Base-by-base conservation (phyloP, 805 yeast genomes). In the Cyberlindnera euphorbiae region DNA sequence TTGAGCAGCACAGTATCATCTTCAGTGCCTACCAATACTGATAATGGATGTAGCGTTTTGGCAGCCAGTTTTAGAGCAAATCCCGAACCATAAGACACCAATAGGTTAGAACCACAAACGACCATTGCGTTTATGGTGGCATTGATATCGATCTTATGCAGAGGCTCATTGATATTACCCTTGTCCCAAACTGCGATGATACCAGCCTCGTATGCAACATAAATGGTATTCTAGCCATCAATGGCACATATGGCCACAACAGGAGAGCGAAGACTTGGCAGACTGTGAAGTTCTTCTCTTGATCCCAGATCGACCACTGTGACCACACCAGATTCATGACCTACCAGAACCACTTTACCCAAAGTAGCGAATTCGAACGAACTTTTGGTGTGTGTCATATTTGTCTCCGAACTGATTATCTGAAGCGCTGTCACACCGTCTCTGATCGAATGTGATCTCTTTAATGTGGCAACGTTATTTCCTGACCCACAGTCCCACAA, bases 401-500 rank as follows among this genome's bases (percentile, higher is more conserved):
- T 16, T 2, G 34, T 15, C 2, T 25, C 29, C 1, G 30, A 29
- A 10, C 15, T 15, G 2, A 33, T 12, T 12, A 49, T 2, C 7
- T 42, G 26, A 13, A 67, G 33, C 2, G 51, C 43, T 8, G 63
- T 59, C 1, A 67, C 54, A 0, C 64, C 64, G 46, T 70, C 75
- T 4, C 41, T 37, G 2, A 57, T 30, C 14, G 60, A 57, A 24
- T 57, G 61, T 8, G 49, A 52, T 26, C 73, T 61, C 7, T 48
- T 42, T 34, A 75, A 65, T 25, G 62, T 56, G 47, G 67, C 59
- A 5, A 81, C 51, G 8, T 58, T 48, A 14, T 49, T 35, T 1
- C 80, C 86, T 1, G 69, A 50, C 0, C 83, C 79, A 53, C 86
- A 74, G 47, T 82, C 90, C 89, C 88, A 83, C 25, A 85, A 50